Conservation (phyloP, 805 yeast species). For the Lipomyces starkeyi region DNA sequence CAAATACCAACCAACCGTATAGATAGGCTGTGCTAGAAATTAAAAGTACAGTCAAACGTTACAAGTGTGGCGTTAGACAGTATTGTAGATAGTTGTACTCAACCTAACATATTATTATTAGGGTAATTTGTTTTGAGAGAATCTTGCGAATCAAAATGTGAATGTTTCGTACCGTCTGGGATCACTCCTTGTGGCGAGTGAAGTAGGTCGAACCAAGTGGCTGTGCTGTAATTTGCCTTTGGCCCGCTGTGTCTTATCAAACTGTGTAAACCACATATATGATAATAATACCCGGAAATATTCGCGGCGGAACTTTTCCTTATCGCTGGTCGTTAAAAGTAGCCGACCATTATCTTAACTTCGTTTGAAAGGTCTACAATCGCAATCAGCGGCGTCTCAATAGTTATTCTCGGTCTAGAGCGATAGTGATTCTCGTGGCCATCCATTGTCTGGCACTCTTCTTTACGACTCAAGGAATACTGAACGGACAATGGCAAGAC, state of each 20-base stretch:
- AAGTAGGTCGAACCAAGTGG: not conserved
- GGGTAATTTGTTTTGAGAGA: too few relatives aligned
- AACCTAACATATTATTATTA: too few relatives aligned
- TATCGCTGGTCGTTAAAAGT: not conserved
- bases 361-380: not conserved
- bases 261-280: too few relatives aligned
- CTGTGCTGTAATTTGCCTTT: not conserved
- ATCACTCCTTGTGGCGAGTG: not conserved
- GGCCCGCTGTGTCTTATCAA: not conserved
- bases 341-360: not conserved
- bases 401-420: not conserved
- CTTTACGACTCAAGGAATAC: not conserved
- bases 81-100: too few relatives aligned
- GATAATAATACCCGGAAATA: not conserved
- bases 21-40: not conserved
- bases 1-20: not conserved
- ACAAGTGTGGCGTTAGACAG: not conserved
- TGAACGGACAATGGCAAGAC: slow-evolving; percentile 36
- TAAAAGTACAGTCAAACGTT: not conserved
- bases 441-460: not conserved
- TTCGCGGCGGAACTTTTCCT: not conserved
- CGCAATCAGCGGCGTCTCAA: too few relatives aligned
- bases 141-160: too few relatives aligned
- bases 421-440: not conserved
- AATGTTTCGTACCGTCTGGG: not conserved